phyloP scores from a whole-genome alignment of 2,329 filamentous ascomycete species.

The Aspergillus niger region DNA sequence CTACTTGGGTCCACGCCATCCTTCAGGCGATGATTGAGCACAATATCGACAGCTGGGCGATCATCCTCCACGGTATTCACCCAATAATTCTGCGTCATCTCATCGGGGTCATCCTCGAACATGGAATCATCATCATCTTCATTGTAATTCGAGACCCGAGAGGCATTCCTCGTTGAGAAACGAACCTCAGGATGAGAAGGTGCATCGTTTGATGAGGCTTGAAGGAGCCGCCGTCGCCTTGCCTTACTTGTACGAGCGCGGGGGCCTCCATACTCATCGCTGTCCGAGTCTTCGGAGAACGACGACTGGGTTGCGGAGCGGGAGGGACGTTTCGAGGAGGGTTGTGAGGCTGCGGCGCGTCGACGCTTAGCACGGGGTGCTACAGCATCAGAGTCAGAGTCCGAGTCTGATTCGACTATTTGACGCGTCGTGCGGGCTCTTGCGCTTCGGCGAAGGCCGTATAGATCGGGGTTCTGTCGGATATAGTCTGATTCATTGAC shows the following conservation, averaged over 20 bases:
- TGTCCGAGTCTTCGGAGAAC: constrained; percentile 68
- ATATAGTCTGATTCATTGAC: constrained; percentile 80
- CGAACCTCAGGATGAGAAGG: constrained; percentile 77
- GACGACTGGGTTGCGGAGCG: constrained; percentile 58
- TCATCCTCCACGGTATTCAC: constrained; percentile 69
- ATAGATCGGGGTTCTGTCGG: constrained; percentile 87
- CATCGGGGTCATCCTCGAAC: constrained; percentile 60
- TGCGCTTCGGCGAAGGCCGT: constrained; percentile 87
- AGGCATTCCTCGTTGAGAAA: constrained; percentile 85
- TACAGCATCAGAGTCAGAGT: constrained; percentile 74
- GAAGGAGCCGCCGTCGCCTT: constrained; percentile 69
- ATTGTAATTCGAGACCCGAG: constrained; percentile 70
- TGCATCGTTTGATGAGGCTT: constrained; percentile 64
- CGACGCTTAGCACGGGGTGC: constrained; percentile 45
- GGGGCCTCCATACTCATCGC: constrained; percentile 75
- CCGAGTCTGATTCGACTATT: constrained; percentile 62
- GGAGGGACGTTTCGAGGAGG: constrained; percentile 51
- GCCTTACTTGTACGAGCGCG: constrained; percentile 73
- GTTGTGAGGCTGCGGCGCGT: constrained; percentile 57
- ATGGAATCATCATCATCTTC: constrained; percentile 64
- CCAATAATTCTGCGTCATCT: constrained; percentile 70
- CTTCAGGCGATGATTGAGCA: constrained; percentile 81
- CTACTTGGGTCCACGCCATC: constrained; percentile 58
- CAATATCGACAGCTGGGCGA: constrained; percentile 83
- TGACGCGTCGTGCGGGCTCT: constrained; percentile 64